Conservation (phyloP, 2,329 filamentous ascomycete species). For the Akanthomyces uredinophilus region DNA sequence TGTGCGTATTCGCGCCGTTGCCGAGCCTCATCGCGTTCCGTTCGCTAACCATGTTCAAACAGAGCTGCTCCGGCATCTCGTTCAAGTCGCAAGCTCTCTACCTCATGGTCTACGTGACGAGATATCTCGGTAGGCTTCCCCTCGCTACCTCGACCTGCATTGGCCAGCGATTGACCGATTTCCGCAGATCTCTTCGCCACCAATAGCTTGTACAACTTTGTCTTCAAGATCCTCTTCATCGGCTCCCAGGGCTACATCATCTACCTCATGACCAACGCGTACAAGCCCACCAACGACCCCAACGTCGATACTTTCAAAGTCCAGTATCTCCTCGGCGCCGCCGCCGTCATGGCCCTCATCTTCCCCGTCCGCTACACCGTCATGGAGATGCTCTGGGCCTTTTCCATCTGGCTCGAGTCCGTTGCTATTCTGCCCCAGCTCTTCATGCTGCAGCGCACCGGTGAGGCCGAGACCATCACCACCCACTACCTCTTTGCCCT, state of each 20-base stretch:
- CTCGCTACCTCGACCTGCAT: background rate
- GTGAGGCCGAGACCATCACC: conserved; percentile 98
- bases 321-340: conserved; percentile 83
- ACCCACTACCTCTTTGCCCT: conserved; percentile 96
- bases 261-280: conserved; percentile 96
- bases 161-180: conserved; percentile 1
- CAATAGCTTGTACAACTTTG: conserved; percentile 79
- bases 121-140: conserved; percentile 71
- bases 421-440: conserved; percentile 96
- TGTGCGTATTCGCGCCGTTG: conserved; percentile 46
- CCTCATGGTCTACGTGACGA: conserved; percentile 85
- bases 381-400: conserved; percentile 90
- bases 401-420: conserved; percentile 95
- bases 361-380: conserved; percentile 81
- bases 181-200: conserved; percentile 76
- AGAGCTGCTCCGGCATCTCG: conserved; percentile 96
- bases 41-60: conserved; percentile 50
- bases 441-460: conserved; percentile 96
- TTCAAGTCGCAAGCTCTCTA: conserved; percentile 98
- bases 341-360: conserved; percentile 70
- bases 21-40: conserved; percentile 8
- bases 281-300: conserved; percentile 95
- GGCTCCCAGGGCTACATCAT: conserved; percentile 85
- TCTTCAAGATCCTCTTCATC: conserved; percentile 97
- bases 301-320: conserved; percentile 97